phyloP scores from a whole-genome alignment of 495 filamentous ascomycete species.

The Aspergillus incahuasiensis region DNA sequence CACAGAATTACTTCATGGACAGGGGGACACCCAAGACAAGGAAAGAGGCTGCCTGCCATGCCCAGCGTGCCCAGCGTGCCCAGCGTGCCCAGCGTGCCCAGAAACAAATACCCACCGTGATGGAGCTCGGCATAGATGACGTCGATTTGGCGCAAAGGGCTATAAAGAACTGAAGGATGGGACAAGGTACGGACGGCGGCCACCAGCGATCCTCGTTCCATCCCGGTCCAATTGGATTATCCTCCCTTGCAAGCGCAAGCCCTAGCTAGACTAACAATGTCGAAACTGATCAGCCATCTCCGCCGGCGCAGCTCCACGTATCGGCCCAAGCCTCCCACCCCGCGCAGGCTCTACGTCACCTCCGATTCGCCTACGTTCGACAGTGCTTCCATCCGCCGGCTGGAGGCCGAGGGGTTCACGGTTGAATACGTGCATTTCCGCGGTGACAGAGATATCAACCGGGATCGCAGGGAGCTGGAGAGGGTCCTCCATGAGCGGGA shows the following conservation, averaged over 20 bases:
- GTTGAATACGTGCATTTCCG: constrained; percentile 55
- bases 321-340: constrained; percentile 1
- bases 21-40: neutral
- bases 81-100: too few relatives aligned
- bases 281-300: constrained; percentile 16
- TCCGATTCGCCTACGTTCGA: constrained; percentile 58
- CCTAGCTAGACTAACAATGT: constrained; percentile 15
- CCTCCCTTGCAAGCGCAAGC: too few relatives aligned
- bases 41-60: neutral
- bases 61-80: too few relatives aligned
- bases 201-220: neutral
- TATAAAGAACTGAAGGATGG: neutral
- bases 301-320: constrained; percentile 15
- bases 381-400: constrained; percentile 45
- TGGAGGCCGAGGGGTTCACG: constrained; percentile 60
- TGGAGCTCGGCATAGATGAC: neutral
- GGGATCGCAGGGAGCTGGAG: constrained; percentile 31
- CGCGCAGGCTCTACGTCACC: constrained; percentile 51
- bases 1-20: too few relatives aligned
- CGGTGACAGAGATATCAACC: constrained; percentile 34
- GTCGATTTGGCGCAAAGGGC: neutral
- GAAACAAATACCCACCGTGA: neutral
- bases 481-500: constrained; percentile 45
- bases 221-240: neutral
- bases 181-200: neutral